Percentiles rank a stretch among this genome's conserved stretches.
Conservation (phyloP, 768 basidiomycete genomes). For the Scleroderma bovista region DNA sequence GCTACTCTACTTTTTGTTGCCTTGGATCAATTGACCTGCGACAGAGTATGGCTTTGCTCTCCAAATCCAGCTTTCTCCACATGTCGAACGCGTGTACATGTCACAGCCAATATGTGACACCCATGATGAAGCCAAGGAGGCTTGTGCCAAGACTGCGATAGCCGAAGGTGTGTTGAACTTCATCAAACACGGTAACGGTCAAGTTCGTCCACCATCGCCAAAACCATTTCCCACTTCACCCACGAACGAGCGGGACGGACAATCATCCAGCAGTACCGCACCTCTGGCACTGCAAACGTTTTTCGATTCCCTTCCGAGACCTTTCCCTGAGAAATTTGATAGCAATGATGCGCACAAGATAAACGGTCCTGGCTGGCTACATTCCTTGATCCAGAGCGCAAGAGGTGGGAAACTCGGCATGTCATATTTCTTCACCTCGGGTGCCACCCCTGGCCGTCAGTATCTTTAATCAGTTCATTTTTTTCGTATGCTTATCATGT, state of each 20-base stretch:
- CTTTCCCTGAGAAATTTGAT: conserved; percentile 51
- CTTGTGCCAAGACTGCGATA: conserved; percentile 51
- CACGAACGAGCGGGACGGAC: conserved; percentile 4
- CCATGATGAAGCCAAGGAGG: conserved; percentile 41
- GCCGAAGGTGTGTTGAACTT: conserved; percentile 51
- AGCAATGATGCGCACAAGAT: conserved; percentile 44
- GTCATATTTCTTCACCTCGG: conserved; percentile 41
- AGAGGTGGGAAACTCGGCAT: conserved; percentile 42
- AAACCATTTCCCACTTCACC: neutral
- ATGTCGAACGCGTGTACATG: conserved; percentile 48
- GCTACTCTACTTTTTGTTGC: neutral
- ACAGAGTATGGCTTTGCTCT: conserved; percentile 52
- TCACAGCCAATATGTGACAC: conserved; percentile 39
- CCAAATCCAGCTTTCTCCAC: conserved; percentile 46
- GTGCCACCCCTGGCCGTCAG: conserved; percentile 41
- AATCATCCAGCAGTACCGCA: conserved; percentile 5
- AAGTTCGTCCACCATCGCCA: conserved; percentile 33
- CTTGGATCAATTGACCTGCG: neutral
- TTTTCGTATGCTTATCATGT: conserved; percentile 2
- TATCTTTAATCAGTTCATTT: conserved; percentile 5
- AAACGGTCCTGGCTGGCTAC: conserved; percentile 51
- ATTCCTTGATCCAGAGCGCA: conserved; percentile 44
- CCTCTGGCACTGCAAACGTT: conserved; percentile 48
- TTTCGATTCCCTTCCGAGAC: conserved; percentile 61
- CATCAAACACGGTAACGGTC: conserved; percentile 52